Conservation (phyloP, 176 grass and related monocot genomes). For the Eragrostis nindensis region DNA sequence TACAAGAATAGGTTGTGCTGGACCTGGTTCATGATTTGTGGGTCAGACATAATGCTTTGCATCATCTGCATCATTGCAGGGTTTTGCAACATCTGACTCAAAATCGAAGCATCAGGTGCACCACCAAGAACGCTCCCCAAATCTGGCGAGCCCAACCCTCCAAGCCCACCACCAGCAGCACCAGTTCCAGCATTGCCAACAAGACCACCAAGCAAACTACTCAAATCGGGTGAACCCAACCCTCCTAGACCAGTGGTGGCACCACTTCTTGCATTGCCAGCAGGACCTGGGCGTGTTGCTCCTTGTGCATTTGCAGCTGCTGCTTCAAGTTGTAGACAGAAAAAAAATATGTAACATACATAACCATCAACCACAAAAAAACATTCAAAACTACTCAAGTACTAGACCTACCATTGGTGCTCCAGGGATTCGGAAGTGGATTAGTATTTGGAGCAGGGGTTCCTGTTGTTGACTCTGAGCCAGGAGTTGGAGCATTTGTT, state of each 20-base stretch:
- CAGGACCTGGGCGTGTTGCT: constrained; percentile 48
- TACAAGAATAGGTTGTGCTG: constrained; percentile 18
- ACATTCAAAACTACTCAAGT: constrained; percentile 3
- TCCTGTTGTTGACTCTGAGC: constrained; percentile 61
- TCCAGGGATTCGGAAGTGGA: constrained; percentile 97
- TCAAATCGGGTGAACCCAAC: constrained; percentile 69
- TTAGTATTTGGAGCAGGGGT: constrained; percentile 88
- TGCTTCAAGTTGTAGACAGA: constrained; percentile 26
- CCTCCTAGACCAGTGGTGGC: constrained; percentile 51
- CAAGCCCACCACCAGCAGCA: constrained; percentile 52
- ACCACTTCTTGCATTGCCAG: constrained; percentile 49
- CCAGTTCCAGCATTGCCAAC: constrained; percentile 50
- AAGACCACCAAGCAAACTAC: constrained; percentile 69
- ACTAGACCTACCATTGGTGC: constrained; percentile 60
- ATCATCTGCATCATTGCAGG: constrained; percentile 96
- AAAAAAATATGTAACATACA: constrained; percentile 4
- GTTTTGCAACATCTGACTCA: constrained; percentile 91
- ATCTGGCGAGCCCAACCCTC: constrained; percentile 71
- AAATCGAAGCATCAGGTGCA: constrained; percentile 60
- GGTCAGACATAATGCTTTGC: constrained; percentile 92
- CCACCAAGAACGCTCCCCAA: constrained; percentile 59
- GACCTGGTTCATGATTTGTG: constrained; percentile 91
- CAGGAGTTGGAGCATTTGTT: constrained; percentile 51
- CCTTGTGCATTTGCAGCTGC: constrained; percentile 71
- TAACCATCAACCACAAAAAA: constrained; percentile 30